Evolutionary conservation across 164 flowering plant species (phyloP), one percentile per base, ranked within the genome.

Genomic region (Magnolia kwangsiensis): DNA sequence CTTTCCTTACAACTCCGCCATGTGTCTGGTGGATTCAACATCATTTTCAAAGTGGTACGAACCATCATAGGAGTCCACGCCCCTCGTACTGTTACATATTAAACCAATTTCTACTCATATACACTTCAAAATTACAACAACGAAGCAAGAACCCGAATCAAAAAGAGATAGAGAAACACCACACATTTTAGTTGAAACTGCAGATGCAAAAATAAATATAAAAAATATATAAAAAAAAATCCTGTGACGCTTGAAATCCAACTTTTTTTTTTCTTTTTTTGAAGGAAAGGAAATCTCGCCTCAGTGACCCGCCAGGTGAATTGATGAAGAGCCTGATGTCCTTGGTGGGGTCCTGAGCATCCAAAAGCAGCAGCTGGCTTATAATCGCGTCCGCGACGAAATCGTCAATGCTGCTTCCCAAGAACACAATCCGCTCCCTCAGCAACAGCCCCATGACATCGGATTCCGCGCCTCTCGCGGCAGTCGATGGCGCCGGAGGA

Each of bases 281-380:
- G 29, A 51, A 8, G 14, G 16, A 9, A 55, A 55, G 27, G 23
- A 75, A 65, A 64, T 9, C 73, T 14, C 63, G 92, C 98, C 97
- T 94, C 31, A 92, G 83, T 11, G 96, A 89, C 14, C 99, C 99
- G 51, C 99, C 99, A 58, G 94, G 85, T 8, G 92, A 93, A 73
- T 93, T 93, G 69, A 95, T 86, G 78, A 95, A 92, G 67, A 95
- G 89, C 21, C 89, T 81, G 69, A 95, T 95, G 81, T 93, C 98
- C 78, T 89, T 89, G 13, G 83, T 88, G 5, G 89, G 89, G 78
- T 95, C 98, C 73, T 88, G 88, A 76, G 95, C 94, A 67, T 95
- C 99, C 81, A 95, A 76, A 69, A 95, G 73, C 70, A 95, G 78
- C 80, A 95, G 77, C 85, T 95, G 97, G 78, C 96, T 90, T 8